phyloP scores from a whole-genome alignment of 352 stramenopile genomes.

The Phytophthora macrochlamydospora region DNA sequence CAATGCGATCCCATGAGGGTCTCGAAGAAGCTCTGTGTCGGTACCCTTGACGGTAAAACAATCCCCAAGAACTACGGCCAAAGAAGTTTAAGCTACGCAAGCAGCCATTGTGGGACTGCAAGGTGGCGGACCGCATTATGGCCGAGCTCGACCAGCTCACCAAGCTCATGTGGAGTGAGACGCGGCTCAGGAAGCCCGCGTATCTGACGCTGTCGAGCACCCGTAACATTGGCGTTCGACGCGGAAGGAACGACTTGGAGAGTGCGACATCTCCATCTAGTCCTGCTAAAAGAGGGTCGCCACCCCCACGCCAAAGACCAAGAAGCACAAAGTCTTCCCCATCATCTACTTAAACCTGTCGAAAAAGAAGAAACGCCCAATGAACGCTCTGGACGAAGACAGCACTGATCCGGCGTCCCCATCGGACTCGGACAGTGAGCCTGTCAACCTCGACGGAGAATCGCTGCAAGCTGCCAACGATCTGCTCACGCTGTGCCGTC shows the following conservation, averaged over 20 bases:
- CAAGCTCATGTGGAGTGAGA: conserved; percentile 60
- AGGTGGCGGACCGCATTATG: conserved; percentile 47
- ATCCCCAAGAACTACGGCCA: conserved; percentile 84
- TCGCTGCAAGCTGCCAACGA: conserved; percentile 77
- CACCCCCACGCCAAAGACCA: conserved; percentile 37
- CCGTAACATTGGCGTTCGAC: conserved; percentile 37
- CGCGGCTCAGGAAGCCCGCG: conserved; percentile 46
- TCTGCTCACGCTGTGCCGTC: conserved; percentile 56
- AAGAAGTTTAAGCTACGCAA: conserved; percentile 80
- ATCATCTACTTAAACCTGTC: conserved; percentile 87
- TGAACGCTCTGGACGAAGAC: conserved; percentile 9
- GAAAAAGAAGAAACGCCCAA: conserved; percentile 54
- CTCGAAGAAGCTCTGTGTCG: conserved; percentile 82
- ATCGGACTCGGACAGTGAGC: conserved; percentile 28
- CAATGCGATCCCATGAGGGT: conserved; percentile 85
- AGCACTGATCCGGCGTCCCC: conserved; percentile 26
- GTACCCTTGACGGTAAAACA: conserved; percentile 65
- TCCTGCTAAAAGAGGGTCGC: conserved; percentile 32
- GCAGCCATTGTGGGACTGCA: conserved; percentile 57
- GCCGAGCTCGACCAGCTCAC: conserved; percentile 56
- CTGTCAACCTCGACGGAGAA: conserved; percentile 60
- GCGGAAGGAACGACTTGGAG: conserved; percentile 22
- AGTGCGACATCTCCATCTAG: conserved; percentile 13
- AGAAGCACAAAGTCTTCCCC: conserved; percentile 69
- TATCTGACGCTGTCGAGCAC: conserved; percentile 76